Conservation (phyloP, 441 rosid species). For the Jatropha multifida region DNA sequence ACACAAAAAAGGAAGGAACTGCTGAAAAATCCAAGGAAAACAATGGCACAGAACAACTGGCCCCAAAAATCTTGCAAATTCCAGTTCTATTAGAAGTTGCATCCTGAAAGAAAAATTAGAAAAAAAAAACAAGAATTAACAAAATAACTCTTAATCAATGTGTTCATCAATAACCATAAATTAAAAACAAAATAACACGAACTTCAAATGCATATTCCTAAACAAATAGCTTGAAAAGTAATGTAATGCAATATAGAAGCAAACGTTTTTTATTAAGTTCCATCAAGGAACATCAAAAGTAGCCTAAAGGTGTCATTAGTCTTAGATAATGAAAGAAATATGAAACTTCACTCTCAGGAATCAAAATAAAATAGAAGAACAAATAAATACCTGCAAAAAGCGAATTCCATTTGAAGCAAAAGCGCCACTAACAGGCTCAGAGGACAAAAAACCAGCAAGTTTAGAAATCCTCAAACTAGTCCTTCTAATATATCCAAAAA, state of each 20-base stretch:
- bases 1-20: slow-evolving; percentile 61
- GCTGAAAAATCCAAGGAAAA: slow-evolving; percentile 74
- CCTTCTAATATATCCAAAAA: slow-evolving; percentile 54
- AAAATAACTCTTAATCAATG: background rate
- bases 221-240: background rate
- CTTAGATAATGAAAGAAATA: too few relatives aligned
- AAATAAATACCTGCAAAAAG: slow-evolving; percentile 52
- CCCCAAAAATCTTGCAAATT: slow-evolving; percentile 66
- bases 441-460: slow-evolving; percentile 55
- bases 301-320: too few relatives aligned
- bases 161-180: background rate
- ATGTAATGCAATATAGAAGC: too few relatives aligned
- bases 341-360: too few relatives aligned
- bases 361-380: background rate
- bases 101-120: slow-evolving; percentile 46
- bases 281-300: too few relatives aligned
- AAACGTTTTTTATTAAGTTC: too few relatives aligned
- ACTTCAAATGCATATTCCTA: background rate
- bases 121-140: background rate
- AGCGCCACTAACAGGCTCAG: slow-evolving; percentile 48
- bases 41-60: slow-evolving; percentile 41
- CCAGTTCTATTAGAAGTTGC: slow-evolving; percentile 41
- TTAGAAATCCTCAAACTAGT: slow-evolving; percentile 41
- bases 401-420: slow-evolving; percentile 59
- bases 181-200: background rate